Evolutionary conservation across 768 basidiomycete genomes (phyloP), one percentile per base, ranked within the genome.

Genomic region (Mycena metata): DNA sequence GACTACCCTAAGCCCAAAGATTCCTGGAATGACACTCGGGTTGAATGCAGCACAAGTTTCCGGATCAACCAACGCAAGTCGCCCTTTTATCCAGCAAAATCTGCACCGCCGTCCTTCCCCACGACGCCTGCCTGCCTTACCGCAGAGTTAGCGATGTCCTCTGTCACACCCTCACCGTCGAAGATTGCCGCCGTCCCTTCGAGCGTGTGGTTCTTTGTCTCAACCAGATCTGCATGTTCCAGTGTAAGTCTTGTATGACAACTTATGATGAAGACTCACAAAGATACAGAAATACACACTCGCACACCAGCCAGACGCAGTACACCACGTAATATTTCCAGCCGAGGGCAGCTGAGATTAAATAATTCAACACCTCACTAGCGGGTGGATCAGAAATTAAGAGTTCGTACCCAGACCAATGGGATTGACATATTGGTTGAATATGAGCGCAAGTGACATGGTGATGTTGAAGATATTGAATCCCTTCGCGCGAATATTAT

Each of bases 381-480:
- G 2, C 3, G 24, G 6, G 26, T 5, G 57, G n/a, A 17, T 35
- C n/a, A n/a, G n/a, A n/a, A n/a, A n/a, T n/a, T n/a, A n/a, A 30
- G 58, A 23, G 54, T 15, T 26, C 76, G 36, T 63, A 77, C 78
- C 83, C 45, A 94, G 82, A 41, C 92, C 93, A 76, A 94, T 86
- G 41, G 93, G 94, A 83, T 95, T 95, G 76, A 91, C 89, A 74
- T 95, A 93, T 80, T 94, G 94, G 77, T 95, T 95, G 81, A 96
- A 94, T 78, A 96, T 92, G 72, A 96, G 89, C 6, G 94, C 87
- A 58, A 91, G 70, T 15, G 92, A 93, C 76, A 94, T 88, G 67
- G 87, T 81, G 77, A 96, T 91, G 80, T 89, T 92, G 85, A 95
- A 93, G 57, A 95, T 73, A 69, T 86, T 91, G 83, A 94, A 90